Base-by-base conservation (phyloP, 2,329 filamentous ascomycete genomes). In the Cercospora janseana region DNA sequence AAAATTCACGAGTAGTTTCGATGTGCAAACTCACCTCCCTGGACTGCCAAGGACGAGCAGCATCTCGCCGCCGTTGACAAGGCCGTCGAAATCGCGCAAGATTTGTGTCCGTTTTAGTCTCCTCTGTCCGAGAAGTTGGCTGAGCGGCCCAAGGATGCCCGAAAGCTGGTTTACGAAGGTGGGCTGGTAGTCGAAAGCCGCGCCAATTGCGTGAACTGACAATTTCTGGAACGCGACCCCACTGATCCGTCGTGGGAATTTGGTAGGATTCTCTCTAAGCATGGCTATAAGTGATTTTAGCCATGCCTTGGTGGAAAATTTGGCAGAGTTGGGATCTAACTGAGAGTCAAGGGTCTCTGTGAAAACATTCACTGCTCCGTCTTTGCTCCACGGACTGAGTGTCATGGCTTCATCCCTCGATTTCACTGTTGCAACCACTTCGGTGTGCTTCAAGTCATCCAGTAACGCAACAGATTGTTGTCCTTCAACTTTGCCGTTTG, bases 261-360 rank as follows among this genome's bases (percentile, higher is more conserved):
- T 32, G 29, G 29, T 15, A 13, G 29, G 29, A 32, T 32, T 15
- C 29, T 32, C 29, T 32, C 29, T 15, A 32, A 32, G 9, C 9
- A 32, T 32, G 29, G 29, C 29, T 15, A 32, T 32, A 32, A 32
- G 29, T 32, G 29, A 32, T 13, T 32, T 32, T 32, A 32, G n/a
- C 29, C 29, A 32, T 32, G n/a, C 29, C 29, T 32, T 32, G 29
- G 29, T 32, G 29, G 29, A 32, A 13, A 32, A 32, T 6, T 32
- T 32, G 29, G 29, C 29, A 32, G 29, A 32, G 29, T 15, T 3
- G 29, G 29, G 8, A 32, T 32, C 29, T 32, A 13, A 32, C 29
- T 32, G 29, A 32, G 29, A 13, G 29, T 32, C 29, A 32, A 15
- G 16, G 29, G 10, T 32, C 4, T 32, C 29, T 32, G 29, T 32